phyloP scores from a whole-genome alignment of 1,284 basidiomycete genomes.

The Malassezia slooffiae region DNA sequence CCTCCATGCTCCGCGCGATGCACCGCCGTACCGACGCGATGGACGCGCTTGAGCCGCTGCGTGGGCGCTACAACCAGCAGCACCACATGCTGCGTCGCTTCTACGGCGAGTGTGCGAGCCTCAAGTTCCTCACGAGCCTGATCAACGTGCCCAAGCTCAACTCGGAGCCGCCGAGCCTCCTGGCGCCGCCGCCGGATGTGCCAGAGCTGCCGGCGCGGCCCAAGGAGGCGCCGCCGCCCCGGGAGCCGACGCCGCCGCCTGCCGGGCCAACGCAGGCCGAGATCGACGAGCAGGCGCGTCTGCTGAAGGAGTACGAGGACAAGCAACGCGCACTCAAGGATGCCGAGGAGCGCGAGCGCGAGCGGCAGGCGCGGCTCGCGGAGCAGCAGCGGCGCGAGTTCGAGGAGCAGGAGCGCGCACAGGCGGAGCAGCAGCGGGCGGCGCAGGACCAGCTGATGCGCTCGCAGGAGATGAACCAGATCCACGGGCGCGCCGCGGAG shows the following conservation, averaged over 20 bases:
- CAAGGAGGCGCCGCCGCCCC: slow-evolving; percentile 16
- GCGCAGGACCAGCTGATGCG: slow-evolving; percentile 74
- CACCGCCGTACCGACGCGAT: slow-evolving; percentile 43
- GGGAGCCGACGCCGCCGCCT: slow-evolving; percentile 24
- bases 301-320: slow-evolving; percentile 93
- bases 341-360: slow-evolving; percentile 72
- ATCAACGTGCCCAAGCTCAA: slow-evolving; percentile 47
- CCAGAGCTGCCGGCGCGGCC: slow-evolving; percentile 31
- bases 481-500: slow-evolving; percentile 56
- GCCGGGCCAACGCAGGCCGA: slow-evolving; percentile 49
- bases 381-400: slow-evolving; percentile 76
- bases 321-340: slow-evolving; percentile 74
- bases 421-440: slow-evolving; percentile 74
- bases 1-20: slow-evolving; percentile 47
- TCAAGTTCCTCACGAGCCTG: slow-evolving; percentile 44
- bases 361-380: slow-evolving; percentile 63
- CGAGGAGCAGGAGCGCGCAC: slow-evolving; percentile 75
- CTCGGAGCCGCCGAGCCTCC: slow-evolving; percentile 44
- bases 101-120: slow-evolving; percentile 46
- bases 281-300: slow-evolving; percentile 81
- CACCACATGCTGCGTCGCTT: slow-evolving; percentile 43
- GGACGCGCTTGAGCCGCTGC: slow-evolving; percentile 43
- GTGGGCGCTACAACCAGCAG: slow-evolving; percentile 42
- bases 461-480: slow-evolving; percentile 61
- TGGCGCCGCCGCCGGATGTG: slow-evolving; percentile 41